phyloP scores from a whole-genome alignment of 495 filamentous ascomycete species.

The Daldinia loculata region DNA sequence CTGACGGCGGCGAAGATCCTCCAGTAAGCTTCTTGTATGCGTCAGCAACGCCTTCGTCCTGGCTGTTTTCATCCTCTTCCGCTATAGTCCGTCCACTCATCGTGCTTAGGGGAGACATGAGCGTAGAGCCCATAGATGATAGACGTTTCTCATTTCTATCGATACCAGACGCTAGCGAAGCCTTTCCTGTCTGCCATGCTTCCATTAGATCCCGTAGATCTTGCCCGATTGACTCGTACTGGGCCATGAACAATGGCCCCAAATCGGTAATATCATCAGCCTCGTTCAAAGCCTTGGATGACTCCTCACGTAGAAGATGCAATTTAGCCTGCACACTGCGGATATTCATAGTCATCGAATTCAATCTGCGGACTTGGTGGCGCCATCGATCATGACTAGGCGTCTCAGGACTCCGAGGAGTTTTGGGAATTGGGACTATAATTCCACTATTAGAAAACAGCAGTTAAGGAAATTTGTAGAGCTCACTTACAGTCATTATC shows the following conservation, averaged over 20 bases:
- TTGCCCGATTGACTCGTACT: constrained; percentile 92
- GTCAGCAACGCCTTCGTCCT: constrained; percentile 57
- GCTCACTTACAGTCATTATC: constrained; percentile 80
- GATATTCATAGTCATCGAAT: constrained; percentile 87
- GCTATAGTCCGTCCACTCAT: constrained; percentile 86
- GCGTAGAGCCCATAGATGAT: constrained; percentile 70
- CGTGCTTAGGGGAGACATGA: constrained; percentile 80
- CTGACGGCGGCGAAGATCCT: constrained; percentile 56
- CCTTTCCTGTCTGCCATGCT: constrained; percentile 90
- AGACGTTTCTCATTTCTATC: constrained; percentile 74
- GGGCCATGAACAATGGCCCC: constrained; percentile 77
- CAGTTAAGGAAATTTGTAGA: constrained; percentile 15
- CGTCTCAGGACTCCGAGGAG: constrained; percentile 73
- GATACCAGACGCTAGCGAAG: constrained; percentile 75
- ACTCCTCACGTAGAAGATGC: constrained; percentile 90
- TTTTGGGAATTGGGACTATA: constrained; percentile 62
- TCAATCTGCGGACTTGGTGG: constrained; percentile 83
- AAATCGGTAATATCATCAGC: constrained; percentile 77
- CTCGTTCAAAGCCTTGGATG: constrained; percentile 76
- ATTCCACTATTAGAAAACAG: constrained; percentile 48
- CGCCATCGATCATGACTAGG: constrained; percentile 82
- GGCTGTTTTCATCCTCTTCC: constrained; percentile 75
- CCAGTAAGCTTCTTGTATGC: constrained; percentile 80
- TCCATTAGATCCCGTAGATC: constrained; percentile 84
- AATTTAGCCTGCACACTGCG: constrained; percentile 93